These are phyloP conservation scores for Hymenochaete sp. DNA, from an alignment of 1,284 basidiomycete genomes.

Conservation along the genomic window DNA sequence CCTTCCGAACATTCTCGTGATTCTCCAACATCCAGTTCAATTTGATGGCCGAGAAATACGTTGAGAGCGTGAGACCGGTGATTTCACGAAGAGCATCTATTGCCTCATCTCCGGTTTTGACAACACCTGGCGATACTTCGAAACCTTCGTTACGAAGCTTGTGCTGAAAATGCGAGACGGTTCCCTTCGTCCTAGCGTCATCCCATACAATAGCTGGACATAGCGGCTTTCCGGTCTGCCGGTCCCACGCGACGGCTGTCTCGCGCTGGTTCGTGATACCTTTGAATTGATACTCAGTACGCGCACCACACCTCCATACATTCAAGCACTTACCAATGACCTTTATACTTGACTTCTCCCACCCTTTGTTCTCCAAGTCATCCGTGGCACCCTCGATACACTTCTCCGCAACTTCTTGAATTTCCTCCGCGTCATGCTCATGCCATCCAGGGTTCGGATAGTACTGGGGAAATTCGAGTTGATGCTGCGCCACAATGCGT, in stretches of 20 bases:
- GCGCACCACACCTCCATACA: neutral
- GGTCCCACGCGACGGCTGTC: conserved; percentile 92
- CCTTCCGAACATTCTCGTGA: conserved; percentile 67
- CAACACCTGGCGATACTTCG: conserved; percentile 56
- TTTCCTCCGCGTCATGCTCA: conserved; percentile 86
- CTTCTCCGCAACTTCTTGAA: conserved; percentile 67
- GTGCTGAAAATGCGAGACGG: conserved; percentile 71
- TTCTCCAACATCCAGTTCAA: conserved; percentile 96
- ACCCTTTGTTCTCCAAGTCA: conserved; percentile 68
- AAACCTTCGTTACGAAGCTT: conserved; percentile 71
- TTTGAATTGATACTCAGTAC: conserved; percentile 25
- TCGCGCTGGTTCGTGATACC: conserved; percentile 98
- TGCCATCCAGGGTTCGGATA: conserved; percentile 95
- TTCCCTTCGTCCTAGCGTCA: conserved; percentile 82
- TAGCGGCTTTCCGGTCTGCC: conserved; percentile 79
- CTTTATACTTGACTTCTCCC: conserved; percentile 74
- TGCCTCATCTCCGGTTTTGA: conserved; percentile 66
- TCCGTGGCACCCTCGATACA: conserved; percentile 74
- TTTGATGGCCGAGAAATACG: conserved; percentile 96
- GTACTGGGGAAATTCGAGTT: conserved; percentile 88
- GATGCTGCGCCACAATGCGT: conserved; percentile 80
- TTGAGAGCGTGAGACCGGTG: conserved; percentile 88
- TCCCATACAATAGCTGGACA: conserved; percentile 95
- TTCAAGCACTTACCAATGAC: conserved; percentile 65
- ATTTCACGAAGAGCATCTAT: conserved; percentile 58